Base-by-base conservation (phyloP, 495 filamentous ascomycete genomes). In the Penicillium arizonense region DNA sequence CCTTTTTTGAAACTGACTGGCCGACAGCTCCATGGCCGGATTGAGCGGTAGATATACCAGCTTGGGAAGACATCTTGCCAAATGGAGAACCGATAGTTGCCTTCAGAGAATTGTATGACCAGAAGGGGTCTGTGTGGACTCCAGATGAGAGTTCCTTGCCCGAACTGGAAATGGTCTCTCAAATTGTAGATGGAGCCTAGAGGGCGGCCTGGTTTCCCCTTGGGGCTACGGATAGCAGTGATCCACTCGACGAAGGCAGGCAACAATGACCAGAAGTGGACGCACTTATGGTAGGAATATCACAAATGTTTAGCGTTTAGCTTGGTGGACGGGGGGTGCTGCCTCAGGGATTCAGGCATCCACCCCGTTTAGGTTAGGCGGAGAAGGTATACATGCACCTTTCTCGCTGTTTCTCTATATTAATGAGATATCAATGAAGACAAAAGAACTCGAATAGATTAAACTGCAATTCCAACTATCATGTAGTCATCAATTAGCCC, bases 271-370 rank as follows among this genome's bases (percentile, higher is more conserved):
- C 45, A 9, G 11, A 12, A 38, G 26, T 47, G n/a, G 12, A 12
- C 11, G 23, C 21, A 10, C 21, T 21, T 28, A 12, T 48, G 36
- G 47, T 16, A 50, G 47, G 28, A 30, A 30, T 30, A 30, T 30
- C 28, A 30, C 28, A 30, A 30, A 30, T 30, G 28, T 30, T 30
- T 30, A 30, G 28, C 28, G 28, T 30, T 30, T 30, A 30, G 28
- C 28, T 30, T 30, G 7, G 28, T 30, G 40, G 40, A 46, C 33
- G 52, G 47, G 47, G 44, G 39, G 21, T 52, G 53, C 35, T 66
- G 63, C 63, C 63, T 66, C 41, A 63, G 48, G 38, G 39, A 47
- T 46, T 63, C 60, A 64, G 58, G 61, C 61, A 64, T 30, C 48
- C 35, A 42, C 35, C 44, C 16, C 13, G 2, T 50, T 50, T 43